Conservation (phyloP, 106 monocot genomes). For the Acorus calamus region DNA sequence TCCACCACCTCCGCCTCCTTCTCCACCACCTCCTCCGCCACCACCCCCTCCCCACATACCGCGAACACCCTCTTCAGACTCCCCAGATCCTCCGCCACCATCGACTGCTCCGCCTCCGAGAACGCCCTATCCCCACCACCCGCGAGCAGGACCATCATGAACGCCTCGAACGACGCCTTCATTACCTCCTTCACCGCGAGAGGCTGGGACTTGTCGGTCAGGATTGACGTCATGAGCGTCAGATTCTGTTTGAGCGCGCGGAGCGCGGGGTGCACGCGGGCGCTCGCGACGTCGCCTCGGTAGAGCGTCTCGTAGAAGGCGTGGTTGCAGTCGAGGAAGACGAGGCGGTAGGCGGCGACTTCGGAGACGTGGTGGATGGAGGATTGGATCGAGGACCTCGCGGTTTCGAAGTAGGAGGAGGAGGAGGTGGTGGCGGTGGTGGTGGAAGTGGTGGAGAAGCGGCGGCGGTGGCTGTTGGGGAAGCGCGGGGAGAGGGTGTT, state of each 20-base stretch:
- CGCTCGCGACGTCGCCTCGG: conserved; percentile 9
- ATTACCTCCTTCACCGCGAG: conserved; percentile 19
- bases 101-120: conserved; percentile 3
- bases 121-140: conserved; percentile 15
- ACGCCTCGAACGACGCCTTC: conserved; percentile 26
- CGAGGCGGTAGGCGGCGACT: conserved; percentile 18
- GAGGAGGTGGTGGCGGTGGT: background rate
- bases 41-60: conserved; percentile 19
- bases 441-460: background rate
- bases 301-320: conserved; percentile 23
- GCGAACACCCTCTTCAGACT: conserved; percentile 19
- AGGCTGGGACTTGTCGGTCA: conserved; percentile 16
- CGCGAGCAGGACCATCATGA: conserved; percentile 24
- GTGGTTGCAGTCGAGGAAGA: conserved; percentile 21
- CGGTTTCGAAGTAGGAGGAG: conserved; percentile 9
- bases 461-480: background rate
- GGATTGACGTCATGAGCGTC: background rate
- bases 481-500: conserved; percentile 9
- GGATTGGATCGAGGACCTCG: conserved; percentile 11
- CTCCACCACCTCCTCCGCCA: conserved; percentile 23
- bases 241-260: conserved; percentile 22
- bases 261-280: conserved; percentile 12
- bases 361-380: conserved; percentile 19
- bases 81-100: conserved; percentile 14
- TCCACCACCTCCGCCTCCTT: conserved; percentile 23